phyloP scores from a whole-genome alignment of 2,329 filamentous ascomycete species.

The Cordyceps sp. region DNA sequence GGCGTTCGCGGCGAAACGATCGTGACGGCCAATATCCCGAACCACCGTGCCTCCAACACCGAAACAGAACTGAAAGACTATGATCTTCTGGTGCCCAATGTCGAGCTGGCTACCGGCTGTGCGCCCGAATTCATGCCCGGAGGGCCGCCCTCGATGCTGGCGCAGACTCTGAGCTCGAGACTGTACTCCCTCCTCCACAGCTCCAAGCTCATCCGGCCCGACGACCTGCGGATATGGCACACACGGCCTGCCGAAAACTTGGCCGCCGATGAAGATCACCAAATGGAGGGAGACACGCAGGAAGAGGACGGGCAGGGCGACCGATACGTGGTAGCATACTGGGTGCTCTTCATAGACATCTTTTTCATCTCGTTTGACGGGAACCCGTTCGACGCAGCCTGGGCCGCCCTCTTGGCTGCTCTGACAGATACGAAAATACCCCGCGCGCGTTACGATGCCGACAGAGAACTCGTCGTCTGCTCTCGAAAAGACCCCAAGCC shows the following conservation, averaged over 20 bases:
- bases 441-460: constrained; percentile 65
- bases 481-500: constrained; percentile 36
- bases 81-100: constrained; percentile 77
- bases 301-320: constrained; percentile 11
- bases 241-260: constrained; percentile 30
- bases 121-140: constrained; percentile 75
- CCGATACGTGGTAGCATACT: constrained; percentile 62
- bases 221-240: constrained; percentile 60
- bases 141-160: constrained; percentile 60
- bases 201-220: constrained; percentile 46
- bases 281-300: constrained; percentile 20
- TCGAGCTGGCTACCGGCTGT: constrained; percentile 82
- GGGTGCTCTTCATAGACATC: constrained; percentile 91
- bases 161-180: constrained; percentile 72
- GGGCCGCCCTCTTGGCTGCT: constrained; percentile 70
- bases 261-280: constrained; percentile 25
- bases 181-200: constrained; percentile 62
- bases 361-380: constrained; percentile 87
- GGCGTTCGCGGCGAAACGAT: constrained; percentile 80
- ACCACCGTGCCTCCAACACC: constrained; percentile 32
- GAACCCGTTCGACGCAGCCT: constrained; percentile 81
- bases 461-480: constrained; percentile 66
- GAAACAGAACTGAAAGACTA: constrained; percentile 38
- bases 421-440: constrained; percentile 65
- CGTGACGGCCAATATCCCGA: constrained; percentile 55